Evolutionary conservation across 345 rosid species (phyloP).

Genomic region (Eutrema heterophyllum): DNA sequence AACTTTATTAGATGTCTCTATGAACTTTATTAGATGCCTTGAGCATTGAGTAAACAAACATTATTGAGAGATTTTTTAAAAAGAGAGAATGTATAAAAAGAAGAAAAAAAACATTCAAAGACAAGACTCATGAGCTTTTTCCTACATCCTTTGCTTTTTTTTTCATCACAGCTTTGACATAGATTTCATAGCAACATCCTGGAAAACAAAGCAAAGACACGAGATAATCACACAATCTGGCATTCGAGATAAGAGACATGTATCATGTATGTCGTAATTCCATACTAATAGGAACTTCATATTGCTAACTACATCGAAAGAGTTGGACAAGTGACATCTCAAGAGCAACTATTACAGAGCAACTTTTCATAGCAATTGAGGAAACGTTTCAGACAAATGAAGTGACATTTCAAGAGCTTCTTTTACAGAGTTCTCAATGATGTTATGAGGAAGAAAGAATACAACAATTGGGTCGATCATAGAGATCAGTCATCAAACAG

Average conservation of each 20-base stretch:
- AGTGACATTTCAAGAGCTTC: not conserved
- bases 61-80: not conserved
- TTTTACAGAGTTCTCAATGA: not conserved
- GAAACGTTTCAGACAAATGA: not conserved
- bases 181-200: constrained; percentile 88
- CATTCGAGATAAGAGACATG: not conserved
- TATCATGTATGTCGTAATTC: not conserved
- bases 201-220: not conserved
- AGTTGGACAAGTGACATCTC: not conserved
- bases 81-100: not conserved
- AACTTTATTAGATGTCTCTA: too few relatives aligned
- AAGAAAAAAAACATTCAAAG: constrained; percentile 3
- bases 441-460: not conserved
- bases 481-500: too few relatives aligned
- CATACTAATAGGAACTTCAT: too few relatives aligned
- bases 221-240: not conserved
- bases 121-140: constrained; percentile 32
- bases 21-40: constrained; percentile 29
- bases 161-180: constrained; percentile 59
- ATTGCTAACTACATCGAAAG: not conserved
- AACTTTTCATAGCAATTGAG: not conserved
- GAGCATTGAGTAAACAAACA: constrained; percentile 18
- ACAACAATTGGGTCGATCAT: too few relatives aligned
- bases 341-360: not conserved
- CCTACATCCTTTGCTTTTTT: constrained; percentile 58